Conservation (phyloP, 2,329 filamentous ascomycete species). For the Xylariaceae sp. region DNA sequence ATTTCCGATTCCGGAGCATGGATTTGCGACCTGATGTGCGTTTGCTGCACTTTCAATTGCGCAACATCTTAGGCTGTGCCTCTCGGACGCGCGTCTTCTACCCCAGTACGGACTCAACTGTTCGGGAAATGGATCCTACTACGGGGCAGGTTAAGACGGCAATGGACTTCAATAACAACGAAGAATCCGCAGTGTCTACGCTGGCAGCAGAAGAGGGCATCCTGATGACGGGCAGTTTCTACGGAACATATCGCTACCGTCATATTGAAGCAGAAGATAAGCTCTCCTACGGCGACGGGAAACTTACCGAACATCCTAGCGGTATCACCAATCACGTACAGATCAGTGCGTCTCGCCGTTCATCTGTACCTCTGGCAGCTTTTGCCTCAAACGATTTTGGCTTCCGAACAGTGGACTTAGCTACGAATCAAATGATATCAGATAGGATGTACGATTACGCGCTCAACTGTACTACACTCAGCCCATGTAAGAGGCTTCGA, state of each 20-base stretch:
- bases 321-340: slow-evolving; percentile 72
- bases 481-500: slow-evolving; percentile 73
- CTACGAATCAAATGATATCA: slow-evolving; percentile 64
- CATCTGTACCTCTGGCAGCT: slow-evolving; percentile 59
- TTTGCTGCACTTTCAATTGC: slow-evolving; percentile 70
- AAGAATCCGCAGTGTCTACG: slow-evolving; percentile 55
- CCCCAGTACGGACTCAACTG: slow-evolving; percentile 52
- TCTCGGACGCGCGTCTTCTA: slow-evolving; percentile 65
- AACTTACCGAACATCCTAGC: slow-evolving; percentile 55
- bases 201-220: slow-evolving; percentile 60
- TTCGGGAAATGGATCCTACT: slow-evolving; percentile 60
- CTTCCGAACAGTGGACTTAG: slow-evolving; percentile 65
- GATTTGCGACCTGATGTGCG: slow-evolving; percentile 60
- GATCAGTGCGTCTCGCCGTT: slow-evolving; percentile 60
- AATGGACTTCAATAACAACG: slow-evolving; percentile 51
- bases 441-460: slow-evolving; percentile 62
- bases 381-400: slow-evolving; percentile 69
- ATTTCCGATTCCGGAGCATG: slow-evolving; percentile 66
- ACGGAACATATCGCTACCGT: slow-evolving; percentile 61
- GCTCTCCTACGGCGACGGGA: slow-evolving; percentile 49
- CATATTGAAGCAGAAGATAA: slow-evolving; percentile 50
- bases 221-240: slow-evolving; percentile 66
- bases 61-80: slow-evolving; percentile 65
- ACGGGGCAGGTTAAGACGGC: slow-evolving; percentile 53
- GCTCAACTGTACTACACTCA: slow-evolving; percentile 76